A percentile compares a stretch with the other conserved stretches of the same genome.
These are phyloP conservation scores for Apiospora kogelbergensis DNA, from an alignment of 2,329 filamentous ascomycete species.

Conservation along the genomic window DNA sequence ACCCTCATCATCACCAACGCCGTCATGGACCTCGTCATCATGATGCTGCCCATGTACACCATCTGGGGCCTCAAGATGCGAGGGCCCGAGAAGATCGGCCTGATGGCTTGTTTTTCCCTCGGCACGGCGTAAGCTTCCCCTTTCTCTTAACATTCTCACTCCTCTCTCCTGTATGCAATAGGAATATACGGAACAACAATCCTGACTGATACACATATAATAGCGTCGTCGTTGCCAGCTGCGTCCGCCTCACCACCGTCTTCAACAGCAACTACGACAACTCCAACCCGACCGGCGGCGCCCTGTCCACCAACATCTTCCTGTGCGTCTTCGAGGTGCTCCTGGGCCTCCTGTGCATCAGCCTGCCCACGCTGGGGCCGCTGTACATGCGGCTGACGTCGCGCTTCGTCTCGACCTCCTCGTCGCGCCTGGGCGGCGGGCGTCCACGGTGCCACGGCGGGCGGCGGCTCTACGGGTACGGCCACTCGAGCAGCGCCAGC, in stretches of 20 bases:
- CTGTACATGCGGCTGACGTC: background rate
- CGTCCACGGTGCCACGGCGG: too few species aligned
- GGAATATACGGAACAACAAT: background rate
- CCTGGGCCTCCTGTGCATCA: slow-evolving; percentile 8
- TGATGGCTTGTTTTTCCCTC: slow-evolving; percentile 23
- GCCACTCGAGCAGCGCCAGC: slow-evolving; percentile 1
- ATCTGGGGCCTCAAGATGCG: slow-evolving; percentile 34
- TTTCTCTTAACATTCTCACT: background rate
- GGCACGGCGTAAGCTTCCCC: slow-evolving; percentile 18
- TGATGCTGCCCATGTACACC: slow-evolving; percentile 35
- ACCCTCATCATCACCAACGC: slow-evolving; percentile 32
- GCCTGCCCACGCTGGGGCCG: slow-evolving; percentile 10
- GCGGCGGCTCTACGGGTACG: background rate
- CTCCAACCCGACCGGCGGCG: slow-evolving; percentile 1
- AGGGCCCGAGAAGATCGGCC: slow-evolving; percentile 25
- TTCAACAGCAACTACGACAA: background rate
- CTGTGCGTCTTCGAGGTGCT: slow-evolving; percentile 11
- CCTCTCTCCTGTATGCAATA: too few species aligned
- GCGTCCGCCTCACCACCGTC: slow-evolving; percentile 9
- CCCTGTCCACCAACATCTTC: slow-evolving; percentile 8
- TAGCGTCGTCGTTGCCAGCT: background rate
- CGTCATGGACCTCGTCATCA: slow-evolving; percentile 35
- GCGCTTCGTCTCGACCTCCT: background rate
- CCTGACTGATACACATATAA: background rate
- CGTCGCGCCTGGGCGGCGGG: background rate